Base-by-base conservation (phyloP, 106 monocot genomes). In the Alisma plantagoaquatica region DNA sequence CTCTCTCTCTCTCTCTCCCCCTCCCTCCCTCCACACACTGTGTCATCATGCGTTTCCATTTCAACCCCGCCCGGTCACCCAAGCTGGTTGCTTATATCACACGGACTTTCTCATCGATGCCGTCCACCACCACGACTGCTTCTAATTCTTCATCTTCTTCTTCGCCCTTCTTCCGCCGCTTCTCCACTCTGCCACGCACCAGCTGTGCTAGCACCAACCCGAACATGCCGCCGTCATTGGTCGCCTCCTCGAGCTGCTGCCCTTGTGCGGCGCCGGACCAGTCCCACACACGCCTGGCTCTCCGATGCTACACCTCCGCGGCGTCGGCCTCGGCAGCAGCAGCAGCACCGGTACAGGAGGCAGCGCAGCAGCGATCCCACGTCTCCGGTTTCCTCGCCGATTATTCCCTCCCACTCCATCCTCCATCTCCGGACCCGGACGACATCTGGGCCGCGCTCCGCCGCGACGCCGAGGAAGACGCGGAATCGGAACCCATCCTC, bases 401-500 rank as follows among this genome's bases (percentile, higher is more conserved):
- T 24, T 24, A 4, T 31, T 8, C 25, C 23, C 1, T 19, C n/a
- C 0, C 12, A 49, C 10, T 22, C 26, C 43, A 12, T n/a, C 8
- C 17, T 23, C 50, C 14, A 23, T 50, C 9, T 27, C 14, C 23
- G 50, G 50, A 21, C 54, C 16, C 49, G 23, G 94, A 94, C 56
- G 60, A 62, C 0, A 33, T 78, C 0, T 96, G 96, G 84, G 16
- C 11, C 5, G 29, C 7, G 32, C 53, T 96, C 3, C 68, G 56
- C 15, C 51, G 29, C 11, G 96, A 89, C 29, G 81, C 88, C 3
- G 63, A 60, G 26, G 29, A 62, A 5, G 96, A 89, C 61, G 57
- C 45, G 2, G 68, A 45, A 31, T 29, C 30, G 2, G 94, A 96
- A 43, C 88, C 94, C 16, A 4, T 76, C 17, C 73, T 96, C 8